Evolutionary conservation across 1,284 basidiomycete genomes (phyloP).

Genomic region (Caloboletus firmus): DNA sequence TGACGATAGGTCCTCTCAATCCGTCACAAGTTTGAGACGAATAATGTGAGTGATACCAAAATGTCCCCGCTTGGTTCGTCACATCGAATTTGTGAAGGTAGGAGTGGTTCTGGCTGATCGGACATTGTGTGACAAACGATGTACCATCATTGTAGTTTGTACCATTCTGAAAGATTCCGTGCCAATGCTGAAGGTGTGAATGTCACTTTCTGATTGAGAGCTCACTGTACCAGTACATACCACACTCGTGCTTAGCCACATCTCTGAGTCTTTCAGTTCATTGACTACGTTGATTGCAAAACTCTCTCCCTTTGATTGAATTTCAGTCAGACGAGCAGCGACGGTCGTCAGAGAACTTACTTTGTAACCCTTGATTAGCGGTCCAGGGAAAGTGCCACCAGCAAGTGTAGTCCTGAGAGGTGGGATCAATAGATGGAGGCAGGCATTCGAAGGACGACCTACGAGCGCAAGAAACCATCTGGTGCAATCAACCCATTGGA

Average conservation of each 20-base stretch:
- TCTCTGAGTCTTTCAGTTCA: constrained; percentile 28
- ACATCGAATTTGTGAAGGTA: constrained; percentile 41
- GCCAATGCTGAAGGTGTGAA: constrained; percentile 37
- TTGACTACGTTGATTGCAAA: constrained; percentile 33
- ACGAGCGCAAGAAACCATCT: constrained; percentile 44
- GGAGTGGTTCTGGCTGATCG: constrained; percentile 39
- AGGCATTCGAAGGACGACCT: constrained; percentile 3
- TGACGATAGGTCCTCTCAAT: constrained; percentile 29
- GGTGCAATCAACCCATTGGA: constrained; percentile 39
- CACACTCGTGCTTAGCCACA: constrained; percentile 37
- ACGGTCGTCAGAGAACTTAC: constrained; percentile 8
- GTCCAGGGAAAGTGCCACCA: constrained; percentile 39
- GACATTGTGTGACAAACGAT: constrained; percentile 45
- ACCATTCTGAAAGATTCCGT: constrained; percentile 35
- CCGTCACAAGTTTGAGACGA: constrained; percentile 36
- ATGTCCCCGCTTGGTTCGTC: constrained; percentile 38
- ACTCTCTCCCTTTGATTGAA: constrained; percentile 37
- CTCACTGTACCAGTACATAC: constrained; percentile 18
- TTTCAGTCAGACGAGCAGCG: constrained; percentile 26
- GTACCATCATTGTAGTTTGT: constrained; percentile 28
- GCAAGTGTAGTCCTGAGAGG: constrained; percentile 23
- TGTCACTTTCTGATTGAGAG: constrained; percentile 28
- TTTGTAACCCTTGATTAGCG: constrained; percentile 36
- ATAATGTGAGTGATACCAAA: constrained; percentile 42
- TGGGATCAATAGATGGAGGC: not conserved